These are phyloP conservation scores for Hebeloma cylindrosporum DNA, from an alignment of 768 basidiomycete genomes.

Conservation along the genomic window DNA sequence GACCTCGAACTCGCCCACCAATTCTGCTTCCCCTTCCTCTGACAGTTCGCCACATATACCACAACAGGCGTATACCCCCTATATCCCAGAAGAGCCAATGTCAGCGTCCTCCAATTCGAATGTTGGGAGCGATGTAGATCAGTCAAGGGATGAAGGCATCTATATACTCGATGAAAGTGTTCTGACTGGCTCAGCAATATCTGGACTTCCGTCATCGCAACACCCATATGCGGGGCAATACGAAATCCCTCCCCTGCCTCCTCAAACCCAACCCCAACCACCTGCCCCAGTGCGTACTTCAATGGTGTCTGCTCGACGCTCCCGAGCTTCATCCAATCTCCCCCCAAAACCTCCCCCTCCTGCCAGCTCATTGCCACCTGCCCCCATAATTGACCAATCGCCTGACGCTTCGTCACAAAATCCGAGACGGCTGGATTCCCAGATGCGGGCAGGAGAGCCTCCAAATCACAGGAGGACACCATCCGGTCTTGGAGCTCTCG, in stretches of 20 bases:
- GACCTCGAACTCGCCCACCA: conserved; percentile 47
- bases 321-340: conserved; percentile 55
- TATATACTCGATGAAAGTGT: conserved; percentile 40
- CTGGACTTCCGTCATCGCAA: conserved; percentile 33
- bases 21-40: conserved; percentile 51
- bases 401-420: conserved; percentile 28
- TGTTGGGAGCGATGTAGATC: conserved; percentile 27
- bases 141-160: conserved; percentile 36
- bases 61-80: conserved; percentile 33
- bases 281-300: conserved; percentile 34
- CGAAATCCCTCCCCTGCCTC: conserved; percentile 27
- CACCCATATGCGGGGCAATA: conserved; percentile 58
- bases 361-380: conserved; percentile 56
- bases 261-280: conserved; percentile 23
- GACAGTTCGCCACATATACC: conserved; percentile 44
- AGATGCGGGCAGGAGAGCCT: conserved; percentile 34
- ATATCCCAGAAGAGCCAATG: conserved; percentile 36
- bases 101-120: conserved; percentile 21
- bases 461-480: conserved; percentile 40
- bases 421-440: conserved; percentile 28
- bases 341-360: conserved; percentile 71
- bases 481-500: conserved; percentile 59
- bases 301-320: conserved; percentile 39
- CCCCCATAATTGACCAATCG: conserved; percentile 40
- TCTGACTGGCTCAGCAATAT: conserved; percentile 28